Conservation (phyloP, 2,329 filamentous ascomycete genomes). For the Fusarium poae region DNA sequence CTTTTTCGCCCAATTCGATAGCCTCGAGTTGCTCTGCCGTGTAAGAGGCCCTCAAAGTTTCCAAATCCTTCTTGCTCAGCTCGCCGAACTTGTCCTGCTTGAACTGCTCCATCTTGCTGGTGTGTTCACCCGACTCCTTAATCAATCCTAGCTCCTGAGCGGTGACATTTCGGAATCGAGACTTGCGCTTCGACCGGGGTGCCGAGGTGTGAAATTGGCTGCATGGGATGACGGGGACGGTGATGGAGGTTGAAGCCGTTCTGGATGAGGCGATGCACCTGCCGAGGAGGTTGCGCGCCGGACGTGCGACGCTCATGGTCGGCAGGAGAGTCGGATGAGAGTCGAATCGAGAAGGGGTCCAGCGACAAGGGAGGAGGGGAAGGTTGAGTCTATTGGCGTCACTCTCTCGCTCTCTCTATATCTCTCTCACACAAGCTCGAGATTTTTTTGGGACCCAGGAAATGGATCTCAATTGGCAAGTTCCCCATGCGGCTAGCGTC, state of each 20-base stretch:
- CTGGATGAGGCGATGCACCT: conserved; percentile 60
- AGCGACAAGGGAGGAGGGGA: not conserved
- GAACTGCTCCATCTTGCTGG: conserved; percentile 60
- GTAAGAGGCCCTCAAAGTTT: conserved; percentile 75
- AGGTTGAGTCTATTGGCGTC: conserved; percentile 24
- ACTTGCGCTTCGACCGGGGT: conserved; percentile 60
- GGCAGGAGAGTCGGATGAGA: conserved; percentile 35
- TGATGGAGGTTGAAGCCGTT: conserved; percentile 32
- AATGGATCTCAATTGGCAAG: conserved; percentile 47
- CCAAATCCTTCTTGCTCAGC: conserved; percentile 76
- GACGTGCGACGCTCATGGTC: conserved; percentile 69
- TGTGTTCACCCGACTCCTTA: conserved; percentile 46
- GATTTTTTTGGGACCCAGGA: conserved; percentile 52
- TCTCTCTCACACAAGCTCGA: conserved; percentile 50
- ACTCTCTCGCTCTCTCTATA: conserved; percentile 21
- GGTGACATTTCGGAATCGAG: conserved; percentile 66
- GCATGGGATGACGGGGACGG: conserved; percentile 50
- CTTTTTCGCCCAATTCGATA: conserved; percentile 82
- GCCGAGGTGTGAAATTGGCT: conserved; percentile 67
- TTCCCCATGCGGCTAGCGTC: conserved; percentile 39
- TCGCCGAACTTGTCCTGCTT: conserved; percentile 66
- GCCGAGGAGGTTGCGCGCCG: conserved; percentile 66
- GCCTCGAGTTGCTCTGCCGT: conserved; percentile 84
- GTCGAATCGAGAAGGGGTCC: conserved; percentile 7
- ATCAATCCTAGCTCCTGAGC: conserved; percentile 66